Conservation (phyloP, 2,329 filamentous ascomycete species). For the Alternaria sp. region DNA sequence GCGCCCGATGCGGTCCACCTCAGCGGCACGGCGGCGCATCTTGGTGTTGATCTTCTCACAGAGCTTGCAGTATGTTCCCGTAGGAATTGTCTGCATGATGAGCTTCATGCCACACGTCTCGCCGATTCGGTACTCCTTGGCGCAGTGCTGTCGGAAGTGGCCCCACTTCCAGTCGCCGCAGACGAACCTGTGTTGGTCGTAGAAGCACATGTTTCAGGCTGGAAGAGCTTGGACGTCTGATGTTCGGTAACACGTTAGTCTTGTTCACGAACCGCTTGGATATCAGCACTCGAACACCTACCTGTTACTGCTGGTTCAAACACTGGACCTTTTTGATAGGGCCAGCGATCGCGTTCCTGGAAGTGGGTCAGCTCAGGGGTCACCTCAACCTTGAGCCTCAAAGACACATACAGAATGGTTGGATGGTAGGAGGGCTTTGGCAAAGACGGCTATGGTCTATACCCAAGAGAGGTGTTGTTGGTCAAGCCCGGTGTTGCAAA, state of each 20-base stretch:
- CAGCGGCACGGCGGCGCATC: slow-evolving; percentile 74
- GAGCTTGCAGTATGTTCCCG: slow-evolving; percentile 74
- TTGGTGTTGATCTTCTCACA: slow-evolving; percentile 93
- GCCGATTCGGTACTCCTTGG: slow-evolving; percentile 92
- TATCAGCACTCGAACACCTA: slow-evolving; percentile 33
- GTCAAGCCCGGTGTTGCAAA: slow-evolving; percentile 38
- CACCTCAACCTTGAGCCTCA: slow-evolving; percentile 27
- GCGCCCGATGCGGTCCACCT: slow-evolving; percentile 74
- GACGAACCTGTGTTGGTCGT: slow-evolving; percentile 82
- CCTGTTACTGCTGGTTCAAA: slow-evolving; percentile 35
- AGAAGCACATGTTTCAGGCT: slow-evolving; percentile 81
- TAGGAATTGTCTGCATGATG: slow-evolving; percentile 74
- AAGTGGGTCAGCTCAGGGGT: slow-evolving; percentile 40
- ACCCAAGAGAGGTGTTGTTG: slow-evolving; percentile 28
- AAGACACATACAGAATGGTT: slow-evolving; percentile 43
- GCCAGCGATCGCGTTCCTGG: slow-evolving; percentile 24
- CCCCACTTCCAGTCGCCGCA: slow-evolving; percentile 97
- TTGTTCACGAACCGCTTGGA: slow-evolving; percentile 37
- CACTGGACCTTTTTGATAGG: slow-evolving; percentile 32
- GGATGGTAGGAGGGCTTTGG: slow-evolving; percentile 32
- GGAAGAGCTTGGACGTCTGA: slow-evolving; percentile 39
- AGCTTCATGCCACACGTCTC: slow-evolving; percentile 96
- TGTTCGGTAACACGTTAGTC: slow-evolving; percentile 39
- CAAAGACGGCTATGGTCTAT: slow-evolving; percentile 12
- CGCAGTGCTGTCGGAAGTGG: slow-evolving; percentile 89